Percentiles rank a stretch among this genome's conserved stretches.
Evolutionary conservation across 2,329 filamentous ascomycete genomes (phyloP).

Genomic region (Albifimbria verrucaria): DNA sequence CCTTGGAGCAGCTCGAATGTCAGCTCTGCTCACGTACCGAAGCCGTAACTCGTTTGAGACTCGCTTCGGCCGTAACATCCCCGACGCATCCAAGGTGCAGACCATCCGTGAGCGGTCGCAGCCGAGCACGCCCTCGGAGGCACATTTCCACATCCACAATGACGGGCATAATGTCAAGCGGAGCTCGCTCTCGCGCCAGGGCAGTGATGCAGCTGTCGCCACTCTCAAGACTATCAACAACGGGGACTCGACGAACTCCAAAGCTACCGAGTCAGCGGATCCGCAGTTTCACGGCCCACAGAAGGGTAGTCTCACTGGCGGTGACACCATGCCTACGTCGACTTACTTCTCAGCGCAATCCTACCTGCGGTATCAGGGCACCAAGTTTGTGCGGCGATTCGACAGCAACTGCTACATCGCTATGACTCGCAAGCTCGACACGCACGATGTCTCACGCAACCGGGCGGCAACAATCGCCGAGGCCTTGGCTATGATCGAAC

Average conservation of each 20-base stretch:
- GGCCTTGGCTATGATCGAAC: slow-evolving; percentile 77
- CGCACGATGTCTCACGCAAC: slow-evolving; percentile 86
- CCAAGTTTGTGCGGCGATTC: slow-evolving; percentile 95
- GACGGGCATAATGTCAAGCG: slow-evolving; percentile 69
- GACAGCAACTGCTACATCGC: slow-evolving; percentile 99
- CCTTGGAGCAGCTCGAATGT: slow-evolving; percentile 93
- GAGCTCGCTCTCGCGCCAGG: slow-evolving; percentile 44
- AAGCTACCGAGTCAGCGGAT: slow-evolving; percentile 32
- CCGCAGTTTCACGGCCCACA: slow-evolving; percentile 70
- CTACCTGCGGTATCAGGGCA: slow-evolving; percentile 92
- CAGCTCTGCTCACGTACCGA: slow-evolving; percentile 89
- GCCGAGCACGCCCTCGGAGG: slow-evolving; percentile 61
- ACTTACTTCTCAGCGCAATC: slow-evolving; percentile 99
- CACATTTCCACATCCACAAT: slow-evolving; percentile 79
- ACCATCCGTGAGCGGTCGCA: slow-evolving; percentile 70
- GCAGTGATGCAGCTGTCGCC: slow-evolving; percentile 31
- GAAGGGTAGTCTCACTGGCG: slow-evolving; percentile 45
- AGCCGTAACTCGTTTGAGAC: slow-evolving; percentile 97
- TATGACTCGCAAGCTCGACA: slow-evolving; percentile 96
- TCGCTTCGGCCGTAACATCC: slow-evolving; percentile 88
- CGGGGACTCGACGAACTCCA: slow-evolving; percentile 16
- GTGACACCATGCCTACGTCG: slow-evolving; percentile 52
- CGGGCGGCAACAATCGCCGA: slow-evolving; percentile 66
- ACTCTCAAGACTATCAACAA: slow-evolving; percentile 23
- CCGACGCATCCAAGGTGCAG: slow-evolving; percentile 78